Conservation (phyloP, 2,329 filamentous ascomycete genomes). For the Diaporthe longicolla region DNA sequence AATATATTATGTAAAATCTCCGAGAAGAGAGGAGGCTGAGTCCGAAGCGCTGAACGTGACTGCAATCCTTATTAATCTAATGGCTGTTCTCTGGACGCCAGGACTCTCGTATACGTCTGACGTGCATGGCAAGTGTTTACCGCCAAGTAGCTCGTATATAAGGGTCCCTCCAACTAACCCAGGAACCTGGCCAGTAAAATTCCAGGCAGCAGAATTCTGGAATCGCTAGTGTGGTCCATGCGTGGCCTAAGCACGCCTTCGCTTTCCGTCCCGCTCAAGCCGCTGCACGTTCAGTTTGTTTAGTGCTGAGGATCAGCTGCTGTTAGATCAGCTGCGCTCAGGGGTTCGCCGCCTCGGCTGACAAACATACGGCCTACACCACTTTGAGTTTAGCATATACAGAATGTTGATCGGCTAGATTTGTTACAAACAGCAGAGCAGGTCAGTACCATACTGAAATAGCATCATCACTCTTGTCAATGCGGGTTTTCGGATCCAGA, state of each 20-base stretch:
- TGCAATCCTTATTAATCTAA: neutral
- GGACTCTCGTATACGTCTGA: constrained; percentile 20
- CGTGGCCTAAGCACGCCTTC: neutral
- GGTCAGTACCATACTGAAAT: neutral
- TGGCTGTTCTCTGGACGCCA: neutral
- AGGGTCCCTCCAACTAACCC: neutral
- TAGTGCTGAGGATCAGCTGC: constrained; percentile 17
- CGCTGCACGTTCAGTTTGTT: no score
- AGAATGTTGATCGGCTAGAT: neutral
- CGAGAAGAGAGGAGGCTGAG: neutral
- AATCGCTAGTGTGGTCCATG: neutral
- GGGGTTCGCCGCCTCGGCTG: neutral
- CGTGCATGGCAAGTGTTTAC: constrained; percentile 19
- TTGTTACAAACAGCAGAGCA: neutral
- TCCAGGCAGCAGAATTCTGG: no score
- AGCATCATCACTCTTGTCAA: neutral
- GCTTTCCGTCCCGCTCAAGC: neutral
- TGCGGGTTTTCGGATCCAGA: neutral
- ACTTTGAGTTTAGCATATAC: neutral
- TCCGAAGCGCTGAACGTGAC: neutral
- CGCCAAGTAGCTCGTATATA: neutral
- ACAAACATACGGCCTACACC: neutral
- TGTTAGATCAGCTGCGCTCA: neutral
- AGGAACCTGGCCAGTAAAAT: neutral
- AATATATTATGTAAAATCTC: neutral